These are phyloP conservation scores for Rhexocercosporidium sp. DNA, from an alignment of 2,329 filamentous ascomycete species.

Conservation along the genomic window DNA sequence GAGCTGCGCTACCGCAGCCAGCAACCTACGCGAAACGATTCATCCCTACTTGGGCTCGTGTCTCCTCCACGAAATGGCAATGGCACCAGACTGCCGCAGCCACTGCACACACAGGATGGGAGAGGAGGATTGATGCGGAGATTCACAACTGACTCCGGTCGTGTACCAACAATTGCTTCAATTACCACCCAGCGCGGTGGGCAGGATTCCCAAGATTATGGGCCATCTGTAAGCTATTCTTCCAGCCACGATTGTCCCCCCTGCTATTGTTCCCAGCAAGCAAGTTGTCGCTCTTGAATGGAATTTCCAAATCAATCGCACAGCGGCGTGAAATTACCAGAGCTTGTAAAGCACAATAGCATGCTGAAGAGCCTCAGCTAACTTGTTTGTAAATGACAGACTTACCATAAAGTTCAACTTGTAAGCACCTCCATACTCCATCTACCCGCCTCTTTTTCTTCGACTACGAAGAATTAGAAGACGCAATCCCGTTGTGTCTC, in stretches of 20 bases:
- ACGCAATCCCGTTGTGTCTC: conserved; percentile 3
- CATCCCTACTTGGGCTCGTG: conserved; percentile 74
- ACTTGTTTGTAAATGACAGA: conserved; percentile 47
- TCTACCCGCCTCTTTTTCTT: conserved; percentile 3
- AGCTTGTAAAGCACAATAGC: conserved; percentile 9
- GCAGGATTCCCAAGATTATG: conserved; percentile 41
- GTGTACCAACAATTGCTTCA: conserved; percentile 73
- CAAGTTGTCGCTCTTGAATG: neutral
- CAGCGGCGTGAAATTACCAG: neutral
- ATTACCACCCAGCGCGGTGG: conserved; percentile 39
- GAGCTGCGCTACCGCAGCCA: conserved; percentile 80
- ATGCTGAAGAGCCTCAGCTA: conserved; percentile 27
- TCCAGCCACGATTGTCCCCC: conserved; percentile 22
- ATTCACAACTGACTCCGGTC: conserved; percentile 90
- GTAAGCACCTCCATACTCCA: conserved; percentile 55
- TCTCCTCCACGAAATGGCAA: conserved; percentile 75
- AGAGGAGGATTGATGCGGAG: conserved; percentile 83
- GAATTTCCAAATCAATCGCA: neutral
- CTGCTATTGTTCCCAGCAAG: conserved; percentile 28
- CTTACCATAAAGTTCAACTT: conserved; percentile 76
- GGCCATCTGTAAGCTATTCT: conserved; percentile 41
- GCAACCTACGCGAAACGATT: conserved; percentile 78
- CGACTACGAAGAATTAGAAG: neutral
- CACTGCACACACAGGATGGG: conserved; percentile 66
- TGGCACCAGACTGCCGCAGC: conserved; percentile 64